These are phyloP conservation scores for Chrysoporthe austroafricana DNA, from an alignment of 2,329 filamentous ascomycete genomes.

Conservation along the genomic window DNA sequence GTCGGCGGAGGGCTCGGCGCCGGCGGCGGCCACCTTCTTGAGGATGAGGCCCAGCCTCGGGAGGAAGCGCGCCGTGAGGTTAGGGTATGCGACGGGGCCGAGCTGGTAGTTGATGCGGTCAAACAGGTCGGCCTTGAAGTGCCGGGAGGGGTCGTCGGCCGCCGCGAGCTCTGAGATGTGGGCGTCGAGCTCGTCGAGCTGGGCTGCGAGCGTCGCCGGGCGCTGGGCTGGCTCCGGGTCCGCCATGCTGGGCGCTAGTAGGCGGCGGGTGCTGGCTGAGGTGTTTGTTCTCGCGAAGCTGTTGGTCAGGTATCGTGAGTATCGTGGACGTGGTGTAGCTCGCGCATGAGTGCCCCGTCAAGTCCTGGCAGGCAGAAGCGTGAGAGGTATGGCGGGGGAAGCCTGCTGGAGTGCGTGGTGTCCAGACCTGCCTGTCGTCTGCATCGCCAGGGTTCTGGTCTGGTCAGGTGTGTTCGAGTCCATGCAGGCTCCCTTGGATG, in stretches of 20 bases:
- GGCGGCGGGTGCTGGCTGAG: too few species aligned
- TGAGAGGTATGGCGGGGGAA: neutral
- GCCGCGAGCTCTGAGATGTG: conserved; percentile 56
- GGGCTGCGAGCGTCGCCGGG: conserved; percentile 7
- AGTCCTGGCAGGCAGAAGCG: too few species aligned
- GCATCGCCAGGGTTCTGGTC: neutral
- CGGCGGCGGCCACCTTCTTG: conserved; percentile 44
- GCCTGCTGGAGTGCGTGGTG: neutral
- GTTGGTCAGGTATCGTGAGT: neutral
- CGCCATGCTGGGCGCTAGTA: neutral
- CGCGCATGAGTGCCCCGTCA: neutral
- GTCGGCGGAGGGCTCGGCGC: conserved; percentile 1
- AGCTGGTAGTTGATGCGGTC: conserved; percentile 41
- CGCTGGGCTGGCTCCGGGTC: conserved; percentile 16
- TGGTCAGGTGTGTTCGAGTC: neutral
- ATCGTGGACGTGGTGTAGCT: neutral
- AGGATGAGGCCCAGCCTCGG: conserved; percentile 58
- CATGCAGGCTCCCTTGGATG: neutral
- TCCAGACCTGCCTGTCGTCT: neutral
- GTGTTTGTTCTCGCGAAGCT: too few species aligned
- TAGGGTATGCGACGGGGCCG: conserved; percentile 35
- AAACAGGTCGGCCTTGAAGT: conserved; percentile 55
- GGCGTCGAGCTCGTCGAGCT: conserved; percentile 54
- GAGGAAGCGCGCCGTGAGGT: conserved; percentile 57
- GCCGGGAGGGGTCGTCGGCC: conserved; percentile 43